Evolutionary conservation across 1,284 basidiomycete genomes (phyloP), one percentile per base, ranked within the genome.

Genomic region (Vanrija pseudolonga): DNA sequence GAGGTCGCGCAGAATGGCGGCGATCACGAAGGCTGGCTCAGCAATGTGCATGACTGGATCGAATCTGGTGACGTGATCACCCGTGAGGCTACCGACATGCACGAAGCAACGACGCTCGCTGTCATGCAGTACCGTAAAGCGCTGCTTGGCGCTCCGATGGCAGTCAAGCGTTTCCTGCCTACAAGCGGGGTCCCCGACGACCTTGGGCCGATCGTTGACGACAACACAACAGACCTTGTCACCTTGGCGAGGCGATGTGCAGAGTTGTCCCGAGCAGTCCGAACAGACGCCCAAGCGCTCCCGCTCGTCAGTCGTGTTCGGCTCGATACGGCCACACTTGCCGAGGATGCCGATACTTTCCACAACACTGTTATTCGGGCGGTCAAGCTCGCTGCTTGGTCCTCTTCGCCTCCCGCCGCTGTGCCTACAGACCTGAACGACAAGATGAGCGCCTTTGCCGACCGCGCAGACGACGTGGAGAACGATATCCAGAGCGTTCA

Each of bases 61-160:
- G 20, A 54, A n/a, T 42, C 50, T 6, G 54, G 56, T 17, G 54
- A 51, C n/a, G 26, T 45, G 37, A 36, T 56, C 12, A 40, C 47
- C 6, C 47, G 50, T 9, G 32, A 43, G 3, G 56, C 60, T 0
- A 40, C 40, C 7, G 56, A 57, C 26, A 48, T 51, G 0, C 51
- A 50, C 28, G 56, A 59, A 39, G 45, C 56, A 2, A 53, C 62
- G 6, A 44, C 51, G 0, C 50, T 63, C 12, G 55, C 57, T 4
- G 49, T 60, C n/a, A 59, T 63, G 56, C 59, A 53, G 45, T 63
- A 59, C 37, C 54, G 55, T 17, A 57, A 61, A 32, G 42, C 55
- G 6, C 42, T 55, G 15, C 47, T 44, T 2, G 42, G 43, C 15
- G 49, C 55, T 0, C 43, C 58, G 3, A 54, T 60, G 55, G 52